Conservation (phyloP, 176 grass and related monocot species). For the Eragrostis nindensis region DNA sequence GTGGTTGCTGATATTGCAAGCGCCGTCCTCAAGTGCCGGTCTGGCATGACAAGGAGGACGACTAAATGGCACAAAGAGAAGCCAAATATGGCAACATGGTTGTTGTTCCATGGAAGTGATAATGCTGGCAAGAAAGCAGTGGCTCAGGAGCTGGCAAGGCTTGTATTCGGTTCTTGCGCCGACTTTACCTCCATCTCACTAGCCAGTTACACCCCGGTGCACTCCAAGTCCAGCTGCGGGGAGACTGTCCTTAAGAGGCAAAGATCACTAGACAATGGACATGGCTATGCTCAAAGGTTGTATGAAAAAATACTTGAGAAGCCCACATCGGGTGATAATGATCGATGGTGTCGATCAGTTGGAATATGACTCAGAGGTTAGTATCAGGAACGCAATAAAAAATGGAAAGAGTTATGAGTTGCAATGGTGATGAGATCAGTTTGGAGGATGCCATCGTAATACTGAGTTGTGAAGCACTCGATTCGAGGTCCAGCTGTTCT, state of each 20-base stretch:
- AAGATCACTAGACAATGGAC: conserved; percentile 36
- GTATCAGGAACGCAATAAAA: conserved; percentile 51
- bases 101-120: conserved; percentile 83
- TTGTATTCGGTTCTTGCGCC: conserved; percentile 64
- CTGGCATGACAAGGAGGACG: conserved; percentile 64
- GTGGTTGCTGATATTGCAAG: conserved; percentile 69
- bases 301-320: conserved; percentile 44
- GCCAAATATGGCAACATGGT: conserved; percentile 58
- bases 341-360: conserved; percentile 62
- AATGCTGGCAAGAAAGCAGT: conserved; percentile 66
- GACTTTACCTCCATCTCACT: conserved; percentile 52
- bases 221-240: conserved; percentile 45
- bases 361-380: conserved; percentile 37
- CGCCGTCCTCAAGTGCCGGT: conserved; percentile 68
- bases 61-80: conserved; percentile 44
- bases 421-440: conserved; percentile 46
- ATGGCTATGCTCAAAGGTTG: conserved; percentile 38
- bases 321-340: conserved; percentile 68
- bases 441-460: conserved; percentile 72
- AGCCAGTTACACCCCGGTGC: conserved; percentile 14
- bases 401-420: conserved; percentile 43
- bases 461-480: conserved; percentile 58
- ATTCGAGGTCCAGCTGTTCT: conserved; percentile 45
- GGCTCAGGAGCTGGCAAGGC: conserved; percentile 66
- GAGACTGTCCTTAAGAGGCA: conserved; percentile 51